phyloP scores from a whole-genome alignment of 768 basidiomycete genomes.

The Lyophyllum semitale region DNA sequence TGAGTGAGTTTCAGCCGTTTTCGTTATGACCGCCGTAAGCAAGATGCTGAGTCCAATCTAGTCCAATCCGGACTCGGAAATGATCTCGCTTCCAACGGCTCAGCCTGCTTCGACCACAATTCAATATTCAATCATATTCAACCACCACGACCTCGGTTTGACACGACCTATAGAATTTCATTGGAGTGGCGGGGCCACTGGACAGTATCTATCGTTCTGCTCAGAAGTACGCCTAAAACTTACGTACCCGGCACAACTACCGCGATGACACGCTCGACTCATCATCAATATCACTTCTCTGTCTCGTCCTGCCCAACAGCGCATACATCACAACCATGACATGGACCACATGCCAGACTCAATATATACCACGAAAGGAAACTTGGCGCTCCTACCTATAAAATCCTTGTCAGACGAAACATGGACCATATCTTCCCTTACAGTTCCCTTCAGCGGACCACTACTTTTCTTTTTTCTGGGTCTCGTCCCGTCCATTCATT shows the following conservation, averaged over 20 bases:
- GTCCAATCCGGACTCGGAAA: no score
- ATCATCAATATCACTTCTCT: neutral
- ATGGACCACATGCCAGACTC: neutral
- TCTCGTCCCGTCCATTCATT: conserved; percentile 10
- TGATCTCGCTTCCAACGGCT: no score
- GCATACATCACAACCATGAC: conserved; percentile 3
- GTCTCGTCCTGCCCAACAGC: neutral
- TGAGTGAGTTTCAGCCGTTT: no score
- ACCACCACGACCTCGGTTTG: no score
- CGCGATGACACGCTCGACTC: neutral
- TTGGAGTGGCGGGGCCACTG: no score
- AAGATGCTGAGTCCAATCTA: no score
- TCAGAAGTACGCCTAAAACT: neutral
- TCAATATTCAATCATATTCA: no score
- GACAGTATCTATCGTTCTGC: no score
- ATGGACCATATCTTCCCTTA: neutral
- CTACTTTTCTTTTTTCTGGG: conserved; percentile 4
- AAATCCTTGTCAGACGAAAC: neutral
- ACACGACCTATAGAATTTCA: no score
- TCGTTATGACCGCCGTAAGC: no score
- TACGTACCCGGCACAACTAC: neutral
- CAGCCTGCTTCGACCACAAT: no score
- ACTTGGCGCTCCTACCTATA: neutral
- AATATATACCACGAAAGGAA: no score
- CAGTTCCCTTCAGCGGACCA: conserved; percentile 10